Base-by-base conservation (phyloP, 2,329 filamentous ascomycete species). In the Keithomyces neogunnii region DNA sequence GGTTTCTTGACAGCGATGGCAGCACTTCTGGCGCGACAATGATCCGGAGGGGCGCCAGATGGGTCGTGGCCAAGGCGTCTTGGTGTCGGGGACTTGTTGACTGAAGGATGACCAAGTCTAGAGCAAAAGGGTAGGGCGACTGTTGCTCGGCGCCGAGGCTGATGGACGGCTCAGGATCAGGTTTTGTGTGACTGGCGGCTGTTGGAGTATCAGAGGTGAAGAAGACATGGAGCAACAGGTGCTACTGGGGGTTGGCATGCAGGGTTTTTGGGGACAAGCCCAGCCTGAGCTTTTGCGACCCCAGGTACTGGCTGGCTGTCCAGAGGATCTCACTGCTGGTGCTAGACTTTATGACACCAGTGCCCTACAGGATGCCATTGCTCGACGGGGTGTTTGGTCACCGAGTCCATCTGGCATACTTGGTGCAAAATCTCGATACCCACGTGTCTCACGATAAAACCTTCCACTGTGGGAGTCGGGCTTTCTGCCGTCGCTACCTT, bases 141-240 rank as follows among this genome's bases (percentile, higher is more conserved):
- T 58, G 19, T 19, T 19, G 60, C 60, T 61, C 62, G 59, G 55
- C 55, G 57, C 60, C 52, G 58, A 62, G 59, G 60, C 62, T 63
- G 64, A 64, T 68, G 63, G 65, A 65, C 69, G 69, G 70, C 66
- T 69, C 65, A 63, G 62, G 59, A 64, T 69, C 67, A 68, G 69
- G 64, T 73, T 73, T 75, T 75, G 74, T 77, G 73, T 67, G 69
- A 75, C 73, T 74, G 69, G 50, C 59, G 57, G 55, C 3, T 48
- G 55, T 63, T 66, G 63, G 65, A 67, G 64, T 64, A 64, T 66
- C 68, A 56, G 55, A 58, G 57, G 69, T 69, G 40, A 48, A 39
- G 30, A 9, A 30, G 40, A 44, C 36, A 10, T n/a, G 40, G n/a
- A 28, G 19, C 26, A 28, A 28, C 51, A 49, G 44, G 51, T 69